A percentile compares a stretch with the other conserved stretches of the same genome.
Conservation (phyloP, 257 asterid species). For the Penstemon barbatus region DNA sequence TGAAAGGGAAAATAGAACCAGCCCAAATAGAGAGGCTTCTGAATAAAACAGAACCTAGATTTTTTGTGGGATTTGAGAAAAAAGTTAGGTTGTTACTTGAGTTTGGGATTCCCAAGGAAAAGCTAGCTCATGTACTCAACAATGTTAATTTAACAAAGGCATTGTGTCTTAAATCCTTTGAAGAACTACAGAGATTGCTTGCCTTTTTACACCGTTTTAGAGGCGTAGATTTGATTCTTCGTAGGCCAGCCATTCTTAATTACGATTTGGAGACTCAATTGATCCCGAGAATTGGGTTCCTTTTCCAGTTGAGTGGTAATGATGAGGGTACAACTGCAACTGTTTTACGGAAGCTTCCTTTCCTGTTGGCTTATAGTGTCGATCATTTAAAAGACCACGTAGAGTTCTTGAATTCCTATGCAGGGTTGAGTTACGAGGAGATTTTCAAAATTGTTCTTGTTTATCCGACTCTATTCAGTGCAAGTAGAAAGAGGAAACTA, state of each 20-base stretch:
- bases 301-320: constrained; percentile 65
- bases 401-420: constrained; percentile 67
- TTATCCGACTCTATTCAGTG: constrained; percentile 73
- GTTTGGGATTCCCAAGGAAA: constrained; percentile 59
- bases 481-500: constrained; percentile 77
- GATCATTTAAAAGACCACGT: constrained; percentile 77
- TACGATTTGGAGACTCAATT: constrained; percentile 68
- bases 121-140: constrained; percentile 68
- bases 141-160: constrained; percentile 61
- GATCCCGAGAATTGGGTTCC: constrained; percentile 67
- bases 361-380: constrained; percentile 63
- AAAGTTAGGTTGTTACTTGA: constrained; percentile 58
- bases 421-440: constrained; percentile 65
- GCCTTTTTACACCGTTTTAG: constrained; percentile 62
- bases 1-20: constrained; percentile 54
- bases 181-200: constrained; percentile 65
- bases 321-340: constrained; percentile 55
- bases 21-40: constrained; percentile 61
- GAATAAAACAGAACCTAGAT: constrained; percentile 43
- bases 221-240: constrained; percentile 65
- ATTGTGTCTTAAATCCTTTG: constrained; percentile 57
- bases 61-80: constrained; percentile 57
- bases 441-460: constrained; percentile 67
- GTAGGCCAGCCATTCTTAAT: constrained; percentile 70
- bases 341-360: constrained; percentile 67